phyloP scores from a whole-genome alignment of 2,329 filamentous ascomycete genomes.

The Chaetomium olivaceum region DNA sequence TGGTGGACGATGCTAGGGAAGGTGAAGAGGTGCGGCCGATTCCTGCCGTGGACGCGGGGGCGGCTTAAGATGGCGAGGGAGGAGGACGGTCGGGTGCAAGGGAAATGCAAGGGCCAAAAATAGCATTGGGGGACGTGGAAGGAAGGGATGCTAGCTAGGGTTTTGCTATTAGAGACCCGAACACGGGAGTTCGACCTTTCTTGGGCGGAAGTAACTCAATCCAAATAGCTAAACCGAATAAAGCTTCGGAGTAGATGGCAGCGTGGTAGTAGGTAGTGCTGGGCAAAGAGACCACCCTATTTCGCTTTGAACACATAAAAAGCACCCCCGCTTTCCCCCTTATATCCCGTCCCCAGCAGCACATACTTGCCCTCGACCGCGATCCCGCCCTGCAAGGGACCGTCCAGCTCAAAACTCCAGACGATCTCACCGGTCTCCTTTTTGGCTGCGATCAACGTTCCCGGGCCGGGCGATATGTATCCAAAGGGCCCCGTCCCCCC shows the following conservation, averaged over 20 bases:
- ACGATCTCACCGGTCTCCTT: slow-evolving; percentile 18
- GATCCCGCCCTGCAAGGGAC: slow-evolving; percentile 18
- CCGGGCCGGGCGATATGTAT: background rate
- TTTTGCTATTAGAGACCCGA: background rate
- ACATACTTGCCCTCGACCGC: slow-evolving; percentile 24
- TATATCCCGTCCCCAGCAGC: slow-evolving; percentile 28
- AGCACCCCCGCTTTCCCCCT: background rate
- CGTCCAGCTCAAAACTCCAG: slow-evolving; percentile 13
- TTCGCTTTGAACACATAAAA: slow-evolving; percentile 11
- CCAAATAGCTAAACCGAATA: background rate
- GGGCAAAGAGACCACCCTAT: background rate
- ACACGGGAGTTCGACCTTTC: background rate
- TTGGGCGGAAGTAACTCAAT: background rate
- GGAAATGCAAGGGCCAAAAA: too few relatives aligned
- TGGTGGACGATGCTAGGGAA: background rate
- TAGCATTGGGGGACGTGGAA: background rate
- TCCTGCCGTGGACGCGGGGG: background rate
- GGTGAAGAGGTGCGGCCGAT: background rate
- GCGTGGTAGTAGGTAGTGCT: too few relatives aligned
- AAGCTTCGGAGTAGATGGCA: background rate
- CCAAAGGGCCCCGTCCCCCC: background rate
- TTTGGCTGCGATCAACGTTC: slow-evolving; percentile 16
- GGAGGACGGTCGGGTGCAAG: too few relatives aligned
- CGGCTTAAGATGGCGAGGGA: background rate
- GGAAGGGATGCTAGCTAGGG: background rate